Evolutionary conservation across 179 eudicot genomes (phyloP).

Genomic region (Patellifolia procumbens): DNA sequence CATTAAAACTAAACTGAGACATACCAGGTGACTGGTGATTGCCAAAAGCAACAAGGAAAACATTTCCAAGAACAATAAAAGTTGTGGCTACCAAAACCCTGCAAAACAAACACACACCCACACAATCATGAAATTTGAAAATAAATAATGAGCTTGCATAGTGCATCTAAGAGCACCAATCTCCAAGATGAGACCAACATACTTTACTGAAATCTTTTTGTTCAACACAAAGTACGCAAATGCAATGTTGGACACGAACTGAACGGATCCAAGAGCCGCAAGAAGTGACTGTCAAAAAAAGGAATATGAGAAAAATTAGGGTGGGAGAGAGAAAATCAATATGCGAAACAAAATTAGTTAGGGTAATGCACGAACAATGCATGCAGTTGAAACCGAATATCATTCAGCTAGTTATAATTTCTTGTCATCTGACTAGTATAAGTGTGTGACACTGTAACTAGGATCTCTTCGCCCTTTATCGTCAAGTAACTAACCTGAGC

Average conservation of each 20-base stretch:
- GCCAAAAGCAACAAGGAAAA: constrained; percentile 94
- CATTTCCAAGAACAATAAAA: constrained; percentile 90
- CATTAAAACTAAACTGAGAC: constrained; percentile 21
- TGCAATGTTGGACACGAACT: constrained; percentile 91
- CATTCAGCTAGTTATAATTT: neutral
- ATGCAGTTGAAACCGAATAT: neutral
- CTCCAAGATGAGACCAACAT: constrained; percentile 32
- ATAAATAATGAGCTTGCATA: neutral
- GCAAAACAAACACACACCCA: constrained; percentile 29
- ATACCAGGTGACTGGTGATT: constrained; percentile 98
- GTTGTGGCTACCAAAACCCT: constrained; percentile 88
- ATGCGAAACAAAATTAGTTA: neutral
- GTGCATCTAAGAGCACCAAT: neutral
- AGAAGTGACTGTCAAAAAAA: constrained; percentile 82
- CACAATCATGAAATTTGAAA: neutral
- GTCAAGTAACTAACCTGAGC: constrained; percentile 73
- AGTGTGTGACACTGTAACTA: neutral
- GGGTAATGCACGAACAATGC: neutral
- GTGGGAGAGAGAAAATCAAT: neutral
- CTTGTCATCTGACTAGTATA: neutral
- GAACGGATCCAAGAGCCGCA: constrained; percentile 96
- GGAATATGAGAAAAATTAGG: neutral
- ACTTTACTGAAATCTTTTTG: constrained; percentile 80
- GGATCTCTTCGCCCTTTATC: neutral
- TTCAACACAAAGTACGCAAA: constrained; percentile 79